Percentiles rank a stretch among this genome's conserved stretches.
Evolutionary conservation across 2,329 filamentous ascomycete species (phyloP).

Genomic region (Hypomyces perniciosus): DNA sequence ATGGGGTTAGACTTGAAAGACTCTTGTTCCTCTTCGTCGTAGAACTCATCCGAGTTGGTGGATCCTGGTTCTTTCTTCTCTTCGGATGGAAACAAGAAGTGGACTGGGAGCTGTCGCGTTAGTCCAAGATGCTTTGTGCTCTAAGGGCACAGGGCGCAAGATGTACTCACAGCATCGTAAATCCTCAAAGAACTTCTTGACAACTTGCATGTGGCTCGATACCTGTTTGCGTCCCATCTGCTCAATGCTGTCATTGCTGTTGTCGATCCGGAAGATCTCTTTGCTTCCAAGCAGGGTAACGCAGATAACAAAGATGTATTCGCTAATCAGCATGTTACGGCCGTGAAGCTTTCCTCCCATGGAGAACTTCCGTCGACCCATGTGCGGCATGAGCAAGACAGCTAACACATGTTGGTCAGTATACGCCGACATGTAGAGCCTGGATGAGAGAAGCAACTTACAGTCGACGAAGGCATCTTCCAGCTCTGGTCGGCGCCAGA

Average conservation of each 20-base stretch:
- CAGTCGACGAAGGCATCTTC: constrained; percentile 64
- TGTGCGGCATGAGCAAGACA: constrained; percentile 58
- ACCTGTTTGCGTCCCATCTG: constrained; percentile 57
- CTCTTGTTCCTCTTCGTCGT: constrained; percentile 37
- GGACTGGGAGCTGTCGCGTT: constrained; percentile 34
- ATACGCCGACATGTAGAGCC: neutral
- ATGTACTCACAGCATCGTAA: constrained; percentile 54
- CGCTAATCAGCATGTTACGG: constrained; percentile 64
- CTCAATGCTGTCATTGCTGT: constrained; percentile 38
- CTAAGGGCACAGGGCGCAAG: neutral
- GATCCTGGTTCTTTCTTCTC: constrained; percentile 52
- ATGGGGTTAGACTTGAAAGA: constrained; percentile 62
- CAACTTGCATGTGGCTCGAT: constrained; percentile 64
- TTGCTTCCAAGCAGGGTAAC: constrained; percentile 35
- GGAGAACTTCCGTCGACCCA: constrained; percentile 61
- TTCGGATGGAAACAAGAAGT: constrained; percentile 54
- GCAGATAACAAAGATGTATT: constrained; percentile 52
- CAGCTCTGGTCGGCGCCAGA: constrained; percentile 44
- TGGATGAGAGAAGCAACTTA: constrained; percentile 29
- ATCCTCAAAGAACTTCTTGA: constrained; percentile 60
- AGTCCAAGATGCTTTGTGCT: constrained; percentile 1
- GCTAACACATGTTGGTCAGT: constrained; percentile 38
- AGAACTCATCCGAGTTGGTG: constrained; percentile 54
- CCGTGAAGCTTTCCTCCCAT: constrained; percentile 59
- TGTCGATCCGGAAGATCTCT: constrained; percentile 38